Base-by-base conservation (phyloP, 1,139 yeast species). In the Blastobotrys serpentis region DNA sequence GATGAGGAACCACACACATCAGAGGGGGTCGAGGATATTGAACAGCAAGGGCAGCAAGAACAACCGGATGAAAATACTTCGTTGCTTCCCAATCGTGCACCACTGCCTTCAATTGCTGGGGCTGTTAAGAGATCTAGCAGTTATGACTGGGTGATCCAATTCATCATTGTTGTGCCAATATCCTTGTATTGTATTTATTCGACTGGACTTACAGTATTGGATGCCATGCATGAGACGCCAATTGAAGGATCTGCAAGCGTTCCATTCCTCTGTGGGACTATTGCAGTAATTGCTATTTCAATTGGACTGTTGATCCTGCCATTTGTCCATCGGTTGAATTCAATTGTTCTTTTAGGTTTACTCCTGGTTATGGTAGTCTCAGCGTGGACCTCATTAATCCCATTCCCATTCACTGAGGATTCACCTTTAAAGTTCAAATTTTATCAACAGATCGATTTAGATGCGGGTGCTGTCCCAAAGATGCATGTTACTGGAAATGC, bases 91-190 rank as follows among this genome's bases (percentile, higher is more conserved):
- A 14, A 13, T 14, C 6, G 22, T 3, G 5, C 19, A 4, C n/a
- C 30, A n/a, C 37, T 7, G 13, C 17, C 17, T 10, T 21, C 32
- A 42, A 33, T 26, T 26, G 32, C 25, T 3, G 22, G 43, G 2
- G 44, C 49, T 1, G 49, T 42, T 1, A 29, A 29, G 29, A 21
- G 41, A 8, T 14, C 36, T 4, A 73, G 74, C 52, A 74, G 83
- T 42, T 87, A 84, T 62, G 95, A 86, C 59, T 88, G 96, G 96
- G 75, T 83, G 6, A 57, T 86, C 21, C 96, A 88, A 65, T 86
- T 79, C 58, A 57, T 85, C 26, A 55, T 83, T 2, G 65, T 83
- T 29, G 86, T 83, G 5, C 95, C 96, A 3, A 45, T 85, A n/a
- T 72, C 82, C 0, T 70, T 81, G 1, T 74, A 77, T 41, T 55